Percentiles rank a stretch among this genome's conserved stretches.
Evolutionary conservation across 345 rosid genomes (phyloP).

Genomic region (Eutrema japonicum): DNA sequence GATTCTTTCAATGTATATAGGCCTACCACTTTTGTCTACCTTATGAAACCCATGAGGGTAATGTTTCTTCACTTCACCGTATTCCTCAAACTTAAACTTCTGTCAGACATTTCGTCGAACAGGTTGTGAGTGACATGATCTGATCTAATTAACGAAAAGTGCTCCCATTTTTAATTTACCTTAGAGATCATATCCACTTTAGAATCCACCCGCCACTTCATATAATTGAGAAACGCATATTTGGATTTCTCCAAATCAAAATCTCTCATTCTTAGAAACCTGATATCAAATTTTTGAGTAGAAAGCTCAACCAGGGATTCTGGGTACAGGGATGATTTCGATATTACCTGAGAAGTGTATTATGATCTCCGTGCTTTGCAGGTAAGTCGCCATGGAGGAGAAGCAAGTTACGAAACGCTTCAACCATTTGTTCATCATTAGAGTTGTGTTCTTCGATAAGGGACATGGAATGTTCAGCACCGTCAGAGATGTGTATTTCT

Average conservation of each 20-base stretch:
- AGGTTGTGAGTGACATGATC: constrained; percentile 10
- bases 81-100: constrained; percentile 84
- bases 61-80: constrained; percentile 76
- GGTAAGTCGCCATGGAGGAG: constrained; percentile 38
- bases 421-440: constrained; percentile 20
- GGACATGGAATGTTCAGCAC: neutral
- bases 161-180: neutral
- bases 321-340: neutral
- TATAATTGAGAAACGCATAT: constrained; percentile 23
- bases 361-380: constrained; percentile 3
- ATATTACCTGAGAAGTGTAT: constrained; percentile 29
- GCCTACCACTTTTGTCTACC: constrained; percentile 87
- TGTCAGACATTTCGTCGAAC: constrained; percentile 38
- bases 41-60: constrained; percentile 97
- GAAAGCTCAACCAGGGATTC: neutral
- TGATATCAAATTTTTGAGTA: neutral
- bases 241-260: constrained; percentile 35
- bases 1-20: constrained; percentile 82
- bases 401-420: constrained; percentile 41
- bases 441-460: neutral
- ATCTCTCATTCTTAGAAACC: constrained; percentile 38
- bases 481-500: constrained; percentile 20
- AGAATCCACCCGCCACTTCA: constrained; percentile 30
- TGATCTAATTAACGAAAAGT: neutral
- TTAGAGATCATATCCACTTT: constrained; percentile 32